phyloP scores from a whole-genome alignment of 2,329 filamentous ascomycete species.

The Scedosporium aurantiacum region DNA sequence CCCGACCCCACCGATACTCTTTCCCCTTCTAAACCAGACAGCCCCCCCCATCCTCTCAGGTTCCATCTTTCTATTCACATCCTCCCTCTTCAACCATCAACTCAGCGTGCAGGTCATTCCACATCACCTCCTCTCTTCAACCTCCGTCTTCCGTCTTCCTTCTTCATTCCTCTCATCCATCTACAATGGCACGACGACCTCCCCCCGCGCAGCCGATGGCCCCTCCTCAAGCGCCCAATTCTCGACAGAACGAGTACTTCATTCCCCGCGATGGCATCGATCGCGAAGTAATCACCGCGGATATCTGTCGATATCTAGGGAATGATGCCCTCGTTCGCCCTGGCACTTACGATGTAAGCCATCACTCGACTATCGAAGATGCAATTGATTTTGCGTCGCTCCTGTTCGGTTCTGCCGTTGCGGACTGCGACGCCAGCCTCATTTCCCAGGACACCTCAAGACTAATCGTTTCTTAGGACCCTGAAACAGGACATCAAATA shows the following conservation, averaged over 20 bases:
- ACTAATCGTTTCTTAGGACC: slow-evolving; percentile 29
- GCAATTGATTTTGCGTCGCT: not conserved
- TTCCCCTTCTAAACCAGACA: slow-evolving; percentile 6
- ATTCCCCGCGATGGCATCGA: slow-evolving; percentile 71
- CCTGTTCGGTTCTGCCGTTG: not conserved
- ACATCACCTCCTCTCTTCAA: slow-evolving; percentile 10
- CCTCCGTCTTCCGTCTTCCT: slow-evolving; percentile 4
- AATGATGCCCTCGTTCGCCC: slow-evolving; percentile 72
- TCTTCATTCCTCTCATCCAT: slow-evolving; percentile 7
- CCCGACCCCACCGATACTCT: slow-evolving; percentile 5
- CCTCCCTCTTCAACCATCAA: not conserved
- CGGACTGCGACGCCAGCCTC: not conserved
- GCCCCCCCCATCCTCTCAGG: slow-evolving; percentile 1
- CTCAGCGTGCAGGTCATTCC: slow-evolving; percentile 7
- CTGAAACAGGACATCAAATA: slow-evolving; percentile 46
- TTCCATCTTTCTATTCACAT: slow-evolving; percentile 6
- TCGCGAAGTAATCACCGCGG: slow-evolving; percentile 72
- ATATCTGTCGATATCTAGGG: slow-evolving; percentile 74
- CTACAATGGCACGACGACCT: slow-evolving; percentile 29
- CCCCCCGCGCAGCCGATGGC: slow-evolving; percentile 15
- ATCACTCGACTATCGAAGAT: slow-evolving; percentile 10
- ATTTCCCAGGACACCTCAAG: not conserved
- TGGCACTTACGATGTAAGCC: slow-evolving; percentile 59
- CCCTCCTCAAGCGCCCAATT: slow-evolving; percentile 22
- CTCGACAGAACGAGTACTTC: slow-evolving; percentile 66